Evolutionary conservation across 108 stramenopile species (phyloP).

Genomic region (Cylindrotheca closterium): DNA sequence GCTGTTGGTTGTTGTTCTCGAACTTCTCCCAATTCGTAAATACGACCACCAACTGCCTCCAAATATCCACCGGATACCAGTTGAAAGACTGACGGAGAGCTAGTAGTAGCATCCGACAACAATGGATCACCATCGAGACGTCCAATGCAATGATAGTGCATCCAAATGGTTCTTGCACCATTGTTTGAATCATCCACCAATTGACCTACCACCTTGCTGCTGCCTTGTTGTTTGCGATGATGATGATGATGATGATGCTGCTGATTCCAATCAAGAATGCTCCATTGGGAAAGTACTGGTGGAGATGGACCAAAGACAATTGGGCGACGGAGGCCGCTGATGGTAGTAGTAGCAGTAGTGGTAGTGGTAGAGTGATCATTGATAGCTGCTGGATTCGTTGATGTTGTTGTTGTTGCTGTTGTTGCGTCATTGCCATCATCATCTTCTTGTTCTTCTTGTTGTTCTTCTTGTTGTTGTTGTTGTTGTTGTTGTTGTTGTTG

Average conservation of each 20-base stretch:
- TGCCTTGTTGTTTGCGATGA: no score
- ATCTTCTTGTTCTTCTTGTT: neutral
- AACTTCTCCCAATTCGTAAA: conserved; percentile 29
- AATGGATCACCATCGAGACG: conserved; percentile 11
- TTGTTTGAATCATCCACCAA: neutral
- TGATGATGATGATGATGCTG: no score
- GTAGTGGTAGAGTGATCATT: neutral
- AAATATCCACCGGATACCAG: conserved; percentile 23
- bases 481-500: conserved; percentile 3
- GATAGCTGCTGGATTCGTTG: neutral
- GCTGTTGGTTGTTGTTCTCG: neutral
- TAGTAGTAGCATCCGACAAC: neutral
- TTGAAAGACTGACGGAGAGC: neutral
- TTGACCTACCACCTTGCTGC: conserved; percentile 3
- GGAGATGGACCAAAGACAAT: conserved; percentile 21
- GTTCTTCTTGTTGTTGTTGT: neutral
- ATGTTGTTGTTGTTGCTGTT: neutral
- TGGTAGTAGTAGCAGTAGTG: no score
- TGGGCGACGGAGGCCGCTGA: no score
- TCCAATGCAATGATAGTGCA: conserved; percentile 19
- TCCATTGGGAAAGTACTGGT: conserved; percentile 19
- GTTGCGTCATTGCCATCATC: neutral
- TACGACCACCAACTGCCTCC: conserved; percentile 27
- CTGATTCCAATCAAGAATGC: conserved; percentile 2
- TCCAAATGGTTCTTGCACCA: conserved; percentile 20